Conservation (phyloP, 148 eudicot genomes). For the Vaccinium myrtillus region DNA sequence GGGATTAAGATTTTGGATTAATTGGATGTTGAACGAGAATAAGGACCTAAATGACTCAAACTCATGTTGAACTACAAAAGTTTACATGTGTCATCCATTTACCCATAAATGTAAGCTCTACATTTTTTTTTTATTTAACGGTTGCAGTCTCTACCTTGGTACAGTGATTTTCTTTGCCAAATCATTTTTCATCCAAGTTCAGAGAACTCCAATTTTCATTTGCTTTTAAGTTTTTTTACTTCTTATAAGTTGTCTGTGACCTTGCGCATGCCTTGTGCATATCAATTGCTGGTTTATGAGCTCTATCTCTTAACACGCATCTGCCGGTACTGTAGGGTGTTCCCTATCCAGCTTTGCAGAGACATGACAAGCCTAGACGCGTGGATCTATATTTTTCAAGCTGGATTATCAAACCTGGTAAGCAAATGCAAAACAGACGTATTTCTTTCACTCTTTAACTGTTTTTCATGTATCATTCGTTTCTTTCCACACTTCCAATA, state of each 20-base stretch:
- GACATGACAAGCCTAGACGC: slow-evolving; percentile 89
- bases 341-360: slow-evolving; percentile 69
- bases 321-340: slow-evolving; percentile 52
- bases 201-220: background rate
- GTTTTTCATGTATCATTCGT: background rate
- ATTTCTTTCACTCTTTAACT: background rate
- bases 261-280: background rate
- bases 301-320: slow-evolving; percentile 6
- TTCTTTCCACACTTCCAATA: background rate
- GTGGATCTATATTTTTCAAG: slow-evolving; percentile 93
- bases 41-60: background rate
- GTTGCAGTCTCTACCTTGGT: background rate
- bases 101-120: background rate
- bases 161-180: slow-evolving; percentile 1
- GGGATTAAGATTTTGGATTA: slow-evolving; percentile 3
- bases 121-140: too few species aligned
- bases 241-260: background rate
- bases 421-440: slow-evolving; percentile 11
- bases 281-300: background rate
- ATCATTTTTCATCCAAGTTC: background rate
- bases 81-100: background rate
- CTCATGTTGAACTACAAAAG: background rate
- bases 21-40: background rate
- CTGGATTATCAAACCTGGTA: slow-evolving; percentile 92
- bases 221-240: background rate